Evolutionary conservation across 2,329 filamentous ascomycete species (phyloP).

Genomic region (Colletotrichum gigasporum): DNA sequence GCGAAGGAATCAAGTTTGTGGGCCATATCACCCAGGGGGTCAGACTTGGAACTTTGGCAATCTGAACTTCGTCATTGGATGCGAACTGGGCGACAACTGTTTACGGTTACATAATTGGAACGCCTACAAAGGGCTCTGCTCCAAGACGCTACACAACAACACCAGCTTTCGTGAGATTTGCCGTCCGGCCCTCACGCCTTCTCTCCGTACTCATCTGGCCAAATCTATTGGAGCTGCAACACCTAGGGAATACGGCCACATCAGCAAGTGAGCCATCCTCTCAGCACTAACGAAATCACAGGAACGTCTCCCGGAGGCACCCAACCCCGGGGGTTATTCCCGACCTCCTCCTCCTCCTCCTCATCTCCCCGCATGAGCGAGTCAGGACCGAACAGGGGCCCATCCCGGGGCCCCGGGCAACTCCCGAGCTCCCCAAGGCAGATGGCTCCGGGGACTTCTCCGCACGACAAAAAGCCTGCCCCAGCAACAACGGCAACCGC

Average conservation of each 20-base stretch:
- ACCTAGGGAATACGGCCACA: too few species aligned
- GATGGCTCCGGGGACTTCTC: conserved; percentile 7
- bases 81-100: not conserved
- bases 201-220: too few species aligned
- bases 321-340: not conserved
- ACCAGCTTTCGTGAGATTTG: too few species aligned
- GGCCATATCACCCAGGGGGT: not conserved
- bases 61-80: not conserved
- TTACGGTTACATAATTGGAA: not conserved
- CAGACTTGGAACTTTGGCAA: not conserved
- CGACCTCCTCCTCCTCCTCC: not conserved
- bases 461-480: not conserved
- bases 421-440: conserved; percentile 5
- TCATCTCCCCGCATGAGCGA: conserved; percentile 10
- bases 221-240: too few species aligned
- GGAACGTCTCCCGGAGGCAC: too few species aligned
- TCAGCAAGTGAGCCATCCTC: too few species aligned
- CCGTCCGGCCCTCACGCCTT: too few species aligned
- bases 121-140: too few species aligned
- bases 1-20: not conserved
- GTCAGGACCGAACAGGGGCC: conserved; percentile 1
- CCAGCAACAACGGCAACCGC: not conserved
- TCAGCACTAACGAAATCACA: too few species aligned
- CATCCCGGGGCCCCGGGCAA: conserved; percentile 26
- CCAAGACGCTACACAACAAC: too few species aligned